Conservation (phyloP, 2,329 filamentous ascomycete species). For the Aschersonia sp. region DNA sequence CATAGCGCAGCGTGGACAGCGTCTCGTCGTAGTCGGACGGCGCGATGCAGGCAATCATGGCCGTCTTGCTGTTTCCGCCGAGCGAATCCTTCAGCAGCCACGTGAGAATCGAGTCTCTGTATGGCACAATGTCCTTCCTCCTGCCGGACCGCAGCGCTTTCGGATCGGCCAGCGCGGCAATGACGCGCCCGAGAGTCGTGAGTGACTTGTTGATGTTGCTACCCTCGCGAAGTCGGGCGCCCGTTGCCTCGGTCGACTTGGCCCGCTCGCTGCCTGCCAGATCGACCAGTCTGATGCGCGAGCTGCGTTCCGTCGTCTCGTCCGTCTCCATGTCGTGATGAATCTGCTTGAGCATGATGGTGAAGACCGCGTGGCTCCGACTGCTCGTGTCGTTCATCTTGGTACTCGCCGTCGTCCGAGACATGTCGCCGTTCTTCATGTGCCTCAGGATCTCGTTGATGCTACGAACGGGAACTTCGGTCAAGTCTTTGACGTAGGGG, state of each 20-base stretch:
- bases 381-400: slow-evolving; percentile 99
- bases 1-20: slow-evolving; percentile 86
- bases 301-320: slow-evolving; percentile 88
- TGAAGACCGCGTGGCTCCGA: slow-evolving; percentile 93
- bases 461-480: slow-evolving; percentile 79
- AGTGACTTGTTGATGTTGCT: slow-evolving; percentile 99
- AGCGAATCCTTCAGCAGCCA: slow-evolving; percentile 92
- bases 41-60: slow-evolving; percentile 97
- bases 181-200: slow-evolving; percentile 87
- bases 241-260: slow-evolving; percentile 89
- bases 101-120: slow-evolving; percentile 71
- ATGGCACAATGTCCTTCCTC: slow-evolving; percentile 59
- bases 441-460: slow-evolving; percentile 76
- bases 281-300: slow-evolving; percentile 87
- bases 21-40: slow-evolving; percentile 96
- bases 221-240: slow-evolving; percentile 77
- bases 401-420: slow-evolving; percentile 78
- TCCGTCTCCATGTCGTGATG: slow-evolving; percentile 96
- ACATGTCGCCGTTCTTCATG: slow-evolving; percentile 82
- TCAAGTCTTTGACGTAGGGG: slow-evolving; percentile 92
- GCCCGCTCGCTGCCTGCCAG: slow-evolving; percentile 89
- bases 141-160: slow-evolving; percentile 46
- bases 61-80: slow-evolving; percentile 93
- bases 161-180: slow-evolving; percentile 69
- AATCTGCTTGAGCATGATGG: slow-evolving; percentile 95